Evolutionary conservation across 257 asterid species (phyloP).

Genomic region (Penstemon newberryi): DNA sequence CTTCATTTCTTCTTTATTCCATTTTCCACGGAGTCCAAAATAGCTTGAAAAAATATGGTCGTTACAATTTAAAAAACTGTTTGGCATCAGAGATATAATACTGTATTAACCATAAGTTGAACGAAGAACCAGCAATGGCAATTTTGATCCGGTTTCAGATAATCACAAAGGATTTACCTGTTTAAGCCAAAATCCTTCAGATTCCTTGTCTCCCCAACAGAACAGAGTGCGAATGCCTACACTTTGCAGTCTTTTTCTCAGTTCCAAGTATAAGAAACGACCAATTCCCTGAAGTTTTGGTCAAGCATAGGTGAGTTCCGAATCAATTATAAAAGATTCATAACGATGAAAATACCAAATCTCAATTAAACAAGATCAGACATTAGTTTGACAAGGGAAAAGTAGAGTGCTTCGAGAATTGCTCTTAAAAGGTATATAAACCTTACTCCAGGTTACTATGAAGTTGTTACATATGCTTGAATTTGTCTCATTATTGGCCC

Average conservation of each 20-base stretch:
- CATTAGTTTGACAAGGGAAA: slow-evolving; percentile 14
- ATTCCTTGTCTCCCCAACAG: slow-evolving; percentile 92
- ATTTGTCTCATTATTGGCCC: slow-evolving; percentile 15
- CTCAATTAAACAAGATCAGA: slow-evolving; percentile 1
- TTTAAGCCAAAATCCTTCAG: slow-evolving; percentile 89
- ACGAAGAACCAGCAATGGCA: neutral
- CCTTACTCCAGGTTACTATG: slow-evolving; percentile 2
- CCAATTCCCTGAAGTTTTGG: slow-evolving; percentile 72
- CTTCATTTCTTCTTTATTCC: neutral
- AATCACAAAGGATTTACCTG: slow-evolving; percentile 50
- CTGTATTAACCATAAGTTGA: slow-evolving; percentile 2
- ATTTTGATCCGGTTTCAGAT: slow-evolving; percentile 1
- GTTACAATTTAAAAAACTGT: neutral
- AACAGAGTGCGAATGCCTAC: slow-evolving; percentile 70
- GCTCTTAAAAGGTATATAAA: slow-evolving; percentile 2
- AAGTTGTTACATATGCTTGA: neutral
- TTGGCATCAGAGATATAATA: slow-evolving; percentile 11
- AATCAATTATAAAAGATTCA: slow-evolving; percentile 3
- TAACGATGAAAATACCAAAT: slow-evolving; percentile 9
- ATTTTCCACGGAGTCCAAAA: neutral
- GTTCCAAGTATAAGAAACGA: slow-evolving; percentile 54
- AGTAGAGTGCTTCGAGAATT: neutral
- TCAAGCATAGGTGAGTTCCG: slow-evolving; percentile 17
- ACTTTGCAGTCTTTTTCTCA: slow-evolving; percentile 65
- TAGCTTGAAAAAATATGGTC: neutral